Evolutionary conservation across 805 yeast species (phyloP), one percentile per base, ranked within the genome.

Genomic region (Barnettozyma botsteinii): DNA sequence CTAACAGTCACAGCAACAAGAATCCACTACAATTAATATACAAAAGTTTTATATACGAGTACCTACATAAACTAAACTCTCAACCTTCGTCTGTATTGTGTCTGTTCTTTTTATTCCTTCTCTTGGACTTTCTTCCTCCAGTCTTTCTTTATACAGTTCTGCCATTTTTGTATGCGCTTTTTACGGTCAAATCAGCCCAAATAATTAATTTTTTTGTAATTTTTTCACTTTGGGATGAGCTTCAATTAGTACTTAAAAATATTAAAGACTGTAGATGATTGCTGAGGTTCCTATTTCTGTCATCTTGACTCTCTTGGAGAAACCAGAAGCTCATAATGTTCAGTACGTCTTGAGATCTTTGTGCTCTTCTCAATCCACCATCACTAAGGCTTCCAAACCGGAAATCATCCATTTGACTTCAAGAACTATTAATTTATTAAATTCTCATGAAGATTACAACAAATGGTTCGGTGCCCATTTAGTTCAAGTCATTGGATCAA

Each of bases 331-430:
- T 6, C 19, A 39, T 0, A 43, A 50, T 23, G 35, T 50, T 15
- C 47, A 50, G 28, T 48, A 50, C 33, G 47, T 56, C 7, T 37
- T 56, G 21, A 51, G 46, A 34, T 50, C 59, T 1, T 38, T 56
- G 11, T 47, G 50, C 28, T 38, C 37, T 1, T 46, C 53, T 1
- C 51, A 45, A 14, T 42, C 61, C 4, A 49, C 66, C 0, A 61
- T 77, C 40, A 40, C 60, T 4, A 51, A 55, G n/a, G 70, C 75
- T n/a, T 59, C 74, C 12, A 71, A 72, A 50, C 55, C 69, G 9
- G 79, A 77, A 21, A 52, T 72, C 25, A 67, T 67, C 42, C 81
- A 76, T 51, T 58, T 78, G 22, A 66, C 72, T 25, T 62, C 75
- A 10, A 47, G 48, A 22, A 31, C 43, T n/a, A 47, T 42, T 31